A percentile compares a stretch with the other conserved stretches of the same genome.
These are phyloP conservation scores for Polyporus arcularius DNA, from an alignment of 768 basidiomycete genomes.

Conservation along the genomic window DNA sequence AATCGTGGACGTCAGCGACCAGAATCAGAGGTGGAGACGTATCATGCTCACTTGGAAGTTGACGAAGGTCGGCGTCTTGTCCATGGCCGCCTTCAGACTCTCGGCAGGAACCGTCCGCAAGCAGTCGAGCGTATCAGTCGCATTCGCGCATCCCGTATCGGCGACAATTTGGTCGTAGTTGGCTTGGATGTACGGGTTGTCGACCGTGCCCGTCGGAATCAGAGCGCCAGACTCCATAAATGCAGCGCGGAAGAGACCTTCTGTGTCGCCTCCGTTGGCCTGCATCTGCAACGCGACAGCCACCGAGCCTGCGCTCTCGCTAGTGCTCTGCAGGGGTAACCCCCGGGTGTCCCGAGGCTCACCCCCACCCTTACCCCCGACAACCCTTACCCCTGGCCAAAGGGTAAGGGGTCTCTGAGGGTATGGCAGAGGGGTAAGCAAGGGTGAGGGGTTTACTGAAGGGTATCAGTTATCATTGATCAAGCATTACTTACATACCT, in stretches of 20 bases:
- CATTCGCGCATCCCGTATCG: slow-evolving; percentile 35
- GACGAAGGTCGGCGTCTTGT: slow-evolving; percentile 33
- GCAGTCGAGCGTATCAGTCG: slow-evolving; percentile 41
- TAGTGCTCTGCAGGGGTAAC: too few relatives aligned
- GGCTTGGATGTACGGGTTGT: neutral
- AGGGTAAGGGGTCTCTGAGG: too few relatives aligned
- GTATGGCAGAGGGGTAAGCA: too few relatives aligned
- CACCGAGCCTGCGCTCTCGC: slow-evolving; percentile 39
- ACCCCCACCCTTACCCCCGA: too few relatives aligned
- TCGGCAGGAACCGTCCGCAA: slow-evolving; percentile 39
- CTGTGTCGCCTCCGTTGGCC: slow-evolving; percentile 22
- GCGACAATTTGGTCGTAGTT: slow-evolving; percentile 41
- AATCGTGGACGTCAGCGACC: neutral
- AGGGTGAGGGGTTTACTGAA: too few relatives aligned
- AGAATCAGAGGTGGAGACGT: too few relatives aligned
- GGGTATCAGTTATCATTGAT: too few relatives aligned
- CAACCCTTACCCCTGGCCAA: too few relatives aligned
- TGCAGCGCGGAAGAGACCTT: slow-evolving; percentile 30
- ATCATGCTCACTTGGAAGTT: slow-evolving; percentile 30
- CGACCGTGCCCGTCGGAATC: neutral
- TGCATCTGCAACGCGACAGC: slow-evolving; percentile 31
- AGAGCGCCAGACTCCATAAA: slow-evolving; percentile 35
- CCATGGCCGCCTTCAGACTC: slow-evolving; percentile 33
- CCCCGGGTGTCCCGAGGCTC: too few relatives aligned
- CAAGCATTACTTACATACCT: too few relatives aligned